Evolutionary conservation across 2,329 filamentous ascomycete species (phyloP).

Genomic region (Fusarium sororula): DNA sequence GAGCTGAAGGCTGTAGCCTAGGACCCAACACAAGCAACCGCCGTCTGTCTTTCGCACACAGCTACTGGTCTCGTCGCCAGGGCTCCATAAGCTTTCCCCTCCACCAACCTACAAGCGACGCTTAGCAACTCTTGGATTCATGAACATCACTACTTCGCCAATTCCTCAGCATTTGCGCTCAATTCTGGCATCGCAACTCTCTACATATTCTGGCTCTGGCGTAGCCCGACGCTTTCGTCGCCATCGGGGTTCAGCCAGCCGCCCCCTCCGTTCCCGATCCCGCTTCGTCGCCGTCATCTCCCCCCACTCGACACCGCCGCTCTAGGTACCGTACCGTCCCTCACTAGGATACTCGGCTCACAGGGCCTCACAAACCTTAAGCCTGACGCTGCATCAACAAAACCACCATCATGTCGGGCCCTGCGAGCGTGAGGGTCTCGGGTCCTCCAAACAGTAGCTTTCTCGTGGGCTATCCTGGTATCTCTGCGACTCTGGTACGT

Average conservation of each 20-base stretch:
- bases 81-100: constrained; percentile 21
- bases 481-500: constrained; percentile 94
- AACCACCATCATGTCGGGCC: constrained; percentile 40
- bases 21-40: constrained; percentile 17
- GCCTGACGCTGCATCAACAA: constrained; percentile 16
- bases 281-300: constrained; percentile 36
- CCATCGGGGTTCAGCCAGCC: constrained; percentile 34
- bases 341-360: constrained; percentile 13
- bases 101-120: constrained; percentile 15
- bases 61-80: constrained; percentile 1
- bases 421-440: constrained; percentile 82
- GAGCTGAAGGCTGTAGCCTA: constrained; percentile 25
- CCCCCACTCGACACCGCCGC: constrained; percentile 33
- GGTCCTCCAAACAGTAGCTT: constrained; percentile 98
- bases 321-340: constrained; percentile 22
- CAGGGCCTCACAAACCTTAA: constrained; percentile 20
- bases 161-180: constrained; percentile 22
- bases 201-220: constrained; percentile 26
- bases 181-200: constrained; percentile 27
- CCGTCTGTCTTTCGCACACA: constrained; percentile 19
- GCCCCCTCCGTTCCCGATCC: constrained; percentile 26
- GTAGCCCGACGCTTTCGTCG: constrained; percentile 36
- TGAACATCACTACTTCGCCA: constrained; percentile 38
- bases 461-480: constrained; percentile 95
- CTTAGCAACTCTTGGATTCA: constrained; percentile 32